Evolutionary conservation across 23 red algal species (phyloP).

Genomic region (Gracilaria vermiculophylla): DNA sequence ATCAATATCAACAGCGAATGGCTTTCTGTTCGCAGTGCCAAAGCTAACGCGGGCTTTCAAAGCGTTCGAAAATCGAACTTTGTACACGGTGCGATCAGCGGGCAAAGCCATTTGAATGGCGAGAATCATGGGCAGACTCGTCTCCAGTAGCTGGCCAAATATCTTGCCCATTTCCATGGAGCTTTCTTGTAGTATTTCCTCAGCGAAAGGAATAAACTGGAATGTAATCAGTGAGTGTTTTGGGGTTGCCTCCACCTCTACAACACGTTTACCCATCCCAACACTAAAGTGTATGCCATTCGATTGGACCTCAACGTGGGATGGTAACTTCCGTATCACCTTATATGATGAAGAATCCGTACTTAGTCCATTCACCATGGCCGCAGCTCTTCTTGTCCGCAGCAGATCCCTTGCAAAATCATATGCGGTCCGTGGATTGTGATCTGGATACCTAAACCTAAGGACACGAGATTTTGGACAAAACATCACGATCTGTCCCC

Average conservation of each 20-base stretch:
- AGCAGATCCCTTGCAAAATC: constrained; percentile 14
- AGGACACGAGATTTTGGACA: background rate
- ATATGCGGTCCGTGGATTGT: background rate
- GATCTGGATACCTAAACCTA: constrained; percentile 27
- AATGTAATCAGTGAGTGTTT: background rate
- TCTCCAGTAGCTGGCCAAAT: constrained; percentile 7
- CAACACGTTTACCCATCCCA: background rate
- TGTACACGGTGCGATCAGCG: background rate
- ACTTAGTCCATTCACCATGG: constrained; percentile 14
- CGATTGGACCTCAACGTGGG: constrained; percentile 17
- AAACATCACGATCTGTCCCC: constrained; percentile 17
- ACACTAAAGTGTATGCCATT: constrained; percentile 14
- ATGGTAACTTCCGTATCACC: background rate
- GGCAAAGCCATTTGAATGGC: constrained; percentile 2
- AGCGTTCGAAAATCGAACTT: constrained; percentile 17
- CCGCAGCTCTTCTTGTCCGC: constrained; percentile 38
- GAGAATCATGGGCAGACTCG: constrained; percentile 19
- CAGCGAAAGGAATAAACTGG: constrained; percentile 14
- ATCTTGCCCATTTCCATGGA: constrained; percentile 20
- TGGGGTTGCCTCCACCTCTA: constrained; percentile 8
- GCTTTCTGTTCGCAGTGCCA: background rate
- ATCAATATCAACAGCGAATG: constrained; percentile 30
- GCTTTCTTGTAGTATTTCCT: constrained; percentile 22
- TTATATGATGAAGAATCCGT: constrained; percentile 2
- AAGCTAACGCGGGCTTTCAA: constrained; percentile 19